Base-by-base conservation (phyloP, 371 early-diverging fungal genomes). In the Actinomortierella ambigua region DNA sequence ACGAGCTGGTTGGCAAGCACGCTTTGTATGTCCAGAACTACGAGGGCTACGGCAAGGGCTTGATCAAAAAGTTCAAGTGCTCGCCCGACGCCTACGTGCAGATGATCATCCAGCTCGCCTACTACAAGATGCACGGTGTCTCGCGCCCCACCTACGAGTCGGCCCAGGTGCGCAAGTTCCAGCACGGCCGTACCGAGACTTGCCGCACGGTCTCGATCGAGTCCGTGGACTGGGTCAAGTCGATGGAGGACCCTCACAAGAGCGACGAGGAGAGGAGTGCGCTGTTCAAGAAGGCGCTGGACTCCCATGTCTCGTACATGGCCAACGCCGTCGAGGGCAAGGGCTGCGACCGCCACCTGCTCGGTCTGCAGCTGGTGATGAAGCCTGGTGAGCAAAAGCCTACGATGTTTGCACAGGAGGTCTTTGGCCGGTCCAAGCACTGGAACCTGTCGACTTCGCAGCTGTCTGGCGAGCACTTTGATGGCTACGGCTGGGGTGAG, bases 361-460 rank as follows among this genome's bases (percentile, higher is more conserved):
- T 98, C 39, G 96, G 80, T 27, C 80, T 94, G 50, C 82, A 87
- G 42, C 80, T 93, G 64, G 59, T 75, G 22, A 66, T 97, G 40
- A 80, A 81, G 57, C 73, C 84, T 2, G 82, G 80, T 59, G 98
- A 98, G 75, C 53, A 76, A 20, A 86, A 83, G 79, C 98, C 98
- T 5, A 81, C 69, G 8, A 77, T 98, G 28, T 97, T 96, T 75
- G 77, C 79, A 2, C 96, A 98, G 69, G 92, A 93, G 15, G 85
- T 90, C 24, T 96, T 86, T 75, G 70, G 84, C 27, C 81, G 85
- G 61, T 90, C 95, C n/a, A 83, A 82, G 55, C 94, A 94, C 79
- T 98, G 98, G 98, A 89, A 85, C 76, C 73, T 98, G 39, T 95
- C 95, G 20, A 97, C 98, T 0, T 95, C 95, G 27, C 96, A 97